Base-by-base conservation (phyloP, 805 yeast genomes). In the Cephaloascus fragrans region DNA sequence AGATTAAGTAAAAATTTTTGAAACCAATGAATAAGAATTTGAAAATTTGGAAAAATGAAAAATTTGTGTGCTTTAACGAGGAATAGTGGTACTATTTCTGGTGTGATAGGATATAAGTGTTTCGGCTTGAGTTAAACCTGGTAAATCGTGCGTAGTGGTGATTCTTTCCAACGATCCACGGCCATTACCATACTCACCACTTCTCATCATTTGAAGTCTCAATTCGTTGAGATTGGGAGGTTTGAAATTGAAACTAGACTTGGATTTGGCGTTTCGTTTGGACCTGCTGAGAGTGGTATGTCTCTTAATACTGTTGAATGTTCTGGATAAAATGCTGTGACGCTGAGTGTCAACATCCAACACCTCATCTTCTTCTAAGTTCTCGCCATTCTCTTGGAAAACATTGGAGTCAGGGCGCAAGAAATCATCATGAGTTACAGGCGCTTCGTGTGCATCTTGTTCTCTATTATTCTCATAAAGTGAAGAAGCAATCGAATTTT, bases 91-190 rank as follows among this genome's bases (percentile, higher is more conserved):
- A 45, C 70, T 63, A 39, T 57, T 60, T 44, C 71, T 51, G 4
- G 67, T 58, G 43, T 67, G 71, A 41, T 62, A 64, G 10, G 67
- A 59, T 37, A 71, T 50, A 37, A 71, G 57, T 3, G 70, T 64
- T 47, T 68, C 73, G 5, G 75, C 76, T 40, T 67, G 70, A 2
- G 72, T 63, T 38, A 71, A 56, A 8, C 77, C 77, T 0, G 74
- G 74, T 32, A 71, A 51, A 19, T 67, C 70, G 41, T 69, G 75
- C 3, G 72, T 60, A 4, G 75, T 64, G 34, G 56, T 50, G 26
- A 69, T 57, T 45, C 73, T 53, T 17, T 62, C 62, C 37, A 69
- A 53, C 2, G 70, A 65, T 36, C 49, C 53, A 36, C 63, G 44
- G 2, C 55, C 52, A 12, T 62, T 51, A 34, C 51, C 50, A 39